Evolutionary conservation across 352 stramenopile genomes (phyloP).

Genomic region (Phytophthora pini): DNA sequence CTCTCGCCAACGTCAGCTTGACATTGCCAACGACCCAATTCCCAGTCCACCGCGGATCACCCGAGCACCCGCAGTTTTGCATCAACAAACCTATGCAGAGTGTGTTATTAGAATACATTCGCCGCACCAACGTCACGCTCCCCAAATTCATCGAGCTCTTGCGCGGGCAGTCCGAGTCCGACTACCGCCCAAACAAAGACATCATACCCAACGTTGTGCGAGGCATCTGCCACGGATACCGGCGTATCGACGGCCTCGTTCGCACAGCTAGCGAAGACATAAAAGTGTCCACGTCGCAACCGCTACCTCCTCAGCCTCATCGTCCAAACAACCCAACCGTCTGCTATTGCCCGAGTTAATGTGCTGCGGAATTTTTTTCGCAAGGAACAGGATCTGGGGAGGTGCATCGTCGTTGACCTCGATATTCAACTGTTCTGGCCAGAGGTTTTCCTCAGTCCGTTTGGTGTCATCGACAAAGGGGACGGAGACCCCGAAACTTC

Average conservation of each 20-base stretch:
- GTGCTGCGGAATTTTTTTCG: conserved; percentile 15
- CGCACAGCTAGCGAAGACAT: too few relatives aligned
- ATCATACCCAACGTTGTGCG: background rate
- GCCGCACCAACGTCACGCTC: background rate
- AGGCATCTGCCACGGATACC: too few relatives aligned
- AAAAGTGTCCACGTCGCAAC: background rate
- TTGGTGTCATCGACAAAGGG: conserved; percentile 21
- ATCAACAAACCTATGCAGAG: background rate
- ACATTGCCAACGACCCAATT: background rate
- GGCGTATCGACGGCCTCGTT: too few relatives aligned
- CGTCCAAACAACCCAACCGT: conserved; percentile 1
- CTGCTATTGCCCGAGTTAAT: background rate
- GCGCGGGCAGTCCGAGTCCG: background rate
- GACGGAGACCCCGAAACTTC: background rate
- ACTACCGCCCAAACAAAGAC: conserved; percentile 1
- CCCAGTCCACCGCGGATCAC: background rate
- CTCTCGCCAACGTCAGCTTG: background rate
- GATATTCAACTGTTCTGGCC: background rate
- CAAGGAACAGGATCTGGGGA: conserved; percentile 13
- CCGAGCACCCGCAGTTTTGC: background rate
- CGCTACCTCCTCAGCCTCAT: background rate
- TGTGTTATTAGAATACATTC: background rate
- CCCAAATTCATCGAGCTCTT: background rate
- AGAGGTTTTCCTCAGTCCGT: conserved; percentile 13
- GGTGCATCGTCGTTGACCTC: conserved; percentile 15